These are phyloP conservation scores for Rubus parviflorus DNA, from an alignment of 306 rosid genomes.

Conservation along the genomic window DNA sequence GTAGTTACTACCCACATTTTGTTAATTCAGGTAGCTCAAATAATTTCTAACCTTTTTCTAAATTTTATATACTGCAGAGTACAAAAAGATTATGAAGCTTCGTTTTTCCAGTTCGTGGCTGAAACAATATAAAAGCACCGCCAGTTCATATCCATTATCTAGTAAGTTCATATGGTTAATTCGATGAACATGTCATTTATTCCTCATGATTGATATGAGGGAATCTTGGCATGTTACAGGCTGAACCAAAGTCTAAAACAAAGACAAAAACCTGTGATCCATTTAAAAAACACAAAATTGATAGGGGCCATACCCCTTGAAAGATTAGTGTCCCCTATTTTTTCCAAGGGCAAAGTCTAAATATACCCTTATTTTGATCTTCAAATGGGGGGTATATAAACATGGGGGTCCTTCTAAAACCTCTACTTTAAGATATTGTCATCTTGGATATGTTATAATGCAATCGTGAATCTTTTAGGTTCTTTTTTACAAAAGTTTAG, in stretches of 20 bases:
- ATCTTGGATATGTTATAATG: too few relatives aligned
- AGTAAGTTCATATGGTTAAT: slow-evolving; percentile 32
- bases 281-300: neutral
- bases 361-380: neutral
- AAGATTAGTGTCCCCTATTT: neutral
- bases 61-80: neutral
- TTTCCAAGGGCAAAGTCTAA: neutral
- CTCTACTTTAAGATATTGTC: too few relatives aligned
- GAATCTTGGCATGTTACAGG: slow-evolving; percentile 87
- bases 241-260: slow-evolving; percentile 50
- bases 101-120: slow-evolving; percentile 1
- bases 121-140: slow-evolving; percentile 21
- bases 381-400: neutral
- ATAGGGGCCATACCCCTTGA: slow-evolving; percentile 15
- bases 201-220: slow-evolving; percentile 43
- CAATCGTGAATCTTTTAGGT: too few relatives aligned
- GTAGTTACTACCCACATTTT: slow-evolving; percentile 8
- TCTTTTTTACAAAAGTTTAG: too few relatives aligned
- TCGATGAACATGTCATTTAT: slow-evolving; percentile 37
- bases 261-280: slow-evolving; percentile 45
- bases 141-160: slow-evolving; percentile 41
- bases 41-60: neutral
- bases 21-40: neutral
- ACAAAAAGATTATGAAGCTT: neutral
- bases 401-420: too few relatives aligned